Conservation (phyloP, 306 rosid genomes). For the Casuarina equisetifolia region DNA sequence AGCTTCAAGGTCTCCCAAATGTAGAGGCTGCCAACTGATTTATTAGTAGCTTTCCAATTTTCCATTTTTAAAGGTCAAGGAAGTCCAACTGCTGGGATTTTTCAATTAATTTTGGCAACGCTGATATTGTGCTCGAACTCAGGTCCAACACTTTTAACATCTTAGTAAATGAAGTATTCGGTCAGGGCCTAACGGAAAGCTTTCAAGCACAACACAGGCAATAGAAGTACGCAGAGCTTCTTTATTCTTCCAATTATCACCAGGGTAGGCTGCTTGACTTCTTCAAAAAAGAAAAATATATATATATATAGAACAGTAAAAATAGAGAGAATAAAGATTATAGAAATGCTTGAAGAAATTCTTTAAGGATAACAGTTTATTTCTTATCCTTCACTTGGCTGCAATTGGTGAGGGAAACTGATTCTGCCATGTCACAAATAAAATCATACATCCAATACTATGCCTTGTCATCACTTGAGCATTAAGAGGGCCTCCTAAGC, state of each 20-base stretch:
- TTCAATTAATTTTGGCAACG: slow-evolving; percentile 14
- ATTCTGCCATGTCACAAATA: slow-evolving; percentile 19
- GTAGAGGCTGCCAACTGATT: slow-evolving; percentile 17
- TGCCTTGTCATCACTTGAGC: background rate
- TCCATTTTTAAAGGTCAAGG: slow-evolving; percentile 23
- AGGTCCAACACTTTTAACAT: slow-evolving; percentile 14
- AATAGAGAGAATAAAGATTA: no score
- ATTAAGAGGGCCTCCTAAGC: slow-evolving; percentile 16
- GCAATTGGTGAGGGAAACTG: background rate
- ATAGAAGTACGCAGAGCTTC: slow-evolving; percentile 19
- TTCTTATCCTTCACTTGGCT: slow-evolving; percentile 17
- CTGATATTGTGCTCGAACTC: slow-evolving; percentile 23
- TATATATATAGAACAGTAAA: no score
- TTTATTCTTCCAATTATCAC: background rate
- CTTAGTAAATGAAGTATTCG: background rate
- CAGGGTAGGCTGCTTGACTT: slow-evolving; percentile 11
- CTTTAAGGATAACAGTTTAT: no score
- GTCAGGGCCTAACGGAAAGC: background rate
- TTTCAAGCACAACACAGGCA: slow-evolving; percentile 6
- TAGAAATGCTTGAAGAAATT: slow-evolving; percentile 6
- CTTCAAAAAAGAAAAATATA: background rate
- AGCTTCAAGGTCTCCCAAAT: slow-evolving; percentile 26
- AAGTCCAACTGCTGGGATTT: slow-evolving; percentile 21
- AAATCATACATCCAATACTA: slow-evolving; percentile 19
- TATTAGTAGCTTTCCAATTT: slow-evolving; percentile 12